Evolutionary conservation across 2,329 filamentous ascomycete species (phyloP), one percentile per base, ranked within the genome.

Genomic region (Bipolaris cookei): DNA sequence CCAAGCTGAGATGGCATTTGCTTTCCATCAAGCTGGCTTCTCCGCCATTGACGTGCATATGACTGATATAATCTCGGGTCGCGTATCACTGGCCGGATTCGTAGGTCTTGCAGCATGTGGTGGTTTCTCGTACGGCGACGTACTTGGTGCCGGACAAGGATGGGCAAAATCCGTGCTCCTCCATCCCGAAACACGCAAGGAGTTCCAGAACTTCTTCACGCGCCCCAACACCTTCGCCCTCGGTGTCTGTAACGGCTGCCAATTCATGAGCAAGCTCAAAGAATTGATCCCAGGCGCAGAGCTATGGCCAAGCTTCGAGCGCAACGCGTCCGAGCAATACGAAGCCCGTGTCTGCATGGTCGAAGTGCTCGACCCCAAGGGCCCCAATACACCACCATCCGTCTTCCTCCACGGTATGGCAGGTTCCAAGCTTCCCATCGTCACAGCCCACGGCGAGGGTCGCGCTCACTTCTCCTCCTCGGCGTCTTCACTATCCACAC

Each of bases 1-100:
- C 39, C 87, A 97, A 69, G 88, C 92, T n/a, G 95, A 99, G 77
- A 96, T 99, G 91, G 95, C 95, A 1, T 98, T 96, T 72, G 92
- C 93, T 46, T 98, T 98, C 83, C 88, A 90, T 64, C 88, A 88
- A 34, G 94, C 95, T 41, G 94, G 94, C 35, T 98, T 98, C 80
- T 89, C 92, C 47, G 87, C 93, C 13, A 86, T 98, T 44, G 94
- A 99, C 72, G 89, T 98, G 1, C 94, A 97, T 82, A 98, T 99
- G 95, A 95, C 90, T 3, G 94, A 98, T 69, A 83, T 90, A 46
- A 88, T 98, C 54, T 87, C 91, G 21, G 87, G 86, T 10, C 89
- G 90, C 14, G 87, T 91, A 60, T 92, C 91, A 0, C 87, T 99
- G 7, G 84, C 88, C 38, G 88, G 88, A 62, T 97, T 97, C 76